Base-by-base conservation (phyloP, 2,329 filamentous ascomycete species). In the Zalaria obscura region DNA sequence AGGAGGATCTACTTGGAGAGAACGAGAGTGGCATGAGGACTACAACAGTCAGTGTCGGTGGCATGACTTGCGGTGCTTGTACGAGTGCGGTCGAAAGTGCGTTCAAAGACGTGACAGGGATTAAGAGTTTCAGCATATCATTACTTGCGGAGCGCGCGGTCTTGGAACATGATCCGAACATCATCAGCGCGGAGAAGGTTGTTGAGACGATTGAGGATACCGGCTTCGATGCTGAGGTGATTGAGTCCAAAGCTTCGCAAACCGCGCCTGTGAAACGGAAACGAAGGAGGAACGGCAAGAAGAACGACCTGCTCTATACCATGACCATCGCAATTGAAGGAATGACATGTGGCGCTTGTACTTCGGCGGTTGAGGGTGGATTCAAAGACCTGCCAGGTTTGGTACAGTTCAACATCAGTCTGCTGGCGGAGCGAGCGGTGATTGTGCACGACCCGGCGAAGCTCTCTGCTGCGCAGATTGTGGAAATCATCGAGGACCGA, bases 321-420 rank as follows among this genome's bases (percentile, higher is more conserved):
- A 95, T 88, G 0, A 96, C 88, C 0, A 72, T 98, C 11, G 78
- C 83, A 4, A 84, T 98, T 41, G 85, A 91, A 50, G 91, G 91
- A 39, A 98, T 98, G 91, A 98, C 91, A 1, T 96, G 91, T 57
- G 89, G 89, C 25, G 86, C 91, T 35, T 98, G 91, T 62, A 96
- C 91, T 0, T 89, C 89, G 1, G 87, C 89, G 4, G 78, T 96
- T 2, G 84, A 95, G 55, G 73, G 76, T 39, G 86, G 83, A 3
- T 91, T 98, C 62, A 75, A 77, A 50, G 75, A 73, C 47, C 63
- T 89, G 2, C 76, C 83, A 6, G 91, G 91, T 25, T 62, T 96
- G 10, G 57, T 86, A 42, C 84, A 87, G 49, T 94, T 96, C 68
- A 94, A 94, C 56, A 93, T 98, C 59, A 94, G 86, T 62, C 67